These are phyloP conservation scores for Leptographium lundbergii DNA, from an alignment of 2,329 filamentous ascomycete species.

Conservation along the genomic window DNA sequence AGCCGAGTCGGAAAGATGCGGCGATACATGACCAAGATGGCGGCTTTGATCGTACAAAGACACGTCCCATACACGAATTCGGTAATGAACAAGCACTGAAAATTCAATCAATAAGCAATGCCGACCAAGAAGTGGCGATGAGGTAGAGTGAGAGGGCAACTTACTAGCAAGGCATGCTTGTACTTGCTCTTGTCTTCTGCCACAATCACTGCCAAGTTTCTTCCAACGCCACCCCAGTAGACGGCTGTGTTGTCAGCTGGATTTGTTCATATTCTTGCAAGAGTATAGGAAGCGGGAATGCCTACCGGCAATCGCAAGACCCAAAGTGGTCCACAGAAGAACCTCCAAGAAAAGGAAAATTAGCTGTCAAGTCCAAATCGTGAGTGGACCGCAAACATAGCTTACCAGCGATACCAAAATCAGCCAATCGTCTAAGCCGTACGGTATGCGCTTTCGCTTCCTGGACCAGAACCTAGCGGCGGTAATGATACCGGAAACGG, in stretches of 20 bases:
- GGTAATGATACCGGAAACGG: neutral
- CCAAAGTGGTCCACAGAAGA: neutral
- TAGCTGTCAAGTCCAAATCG: too few relatives aligned
- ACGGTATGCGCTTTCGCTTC: neutral
- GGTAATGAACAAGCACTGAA: neutral
- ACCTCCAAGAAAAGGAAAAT: neutral
- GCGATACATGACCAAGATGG: neutral
- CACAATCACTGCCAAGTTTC: neutral
- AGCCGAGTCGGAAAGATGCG: neutral
- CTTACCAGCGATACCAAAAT: neutral
- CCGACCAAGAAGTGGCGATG: neutral
- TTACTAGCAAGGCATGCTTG: neutral
- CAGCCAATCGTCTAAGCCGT: neutral
- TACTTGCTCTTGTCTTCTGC: neutral
- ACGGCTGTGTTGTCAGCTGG: neutral
- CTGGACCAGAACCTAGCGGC: neutral
- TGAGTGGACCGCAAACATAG: neutral
- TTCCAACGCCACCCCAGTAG: neutral
- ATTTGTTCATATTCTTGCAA: too few relatives aligned
- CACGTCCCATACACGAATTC: neutral
- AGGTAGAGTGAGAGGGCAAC: neutral
- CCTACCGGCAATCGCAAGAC: neutral
- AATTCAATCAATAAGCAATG: too few relatives aligned
- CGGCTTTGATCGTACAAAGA: neutral
- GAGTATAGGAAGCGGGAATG: too few relatives aligned